Base-by-base conservation (phyloP, 352 stramenopile species). In the Aphanomyces stellatus region DNA sequence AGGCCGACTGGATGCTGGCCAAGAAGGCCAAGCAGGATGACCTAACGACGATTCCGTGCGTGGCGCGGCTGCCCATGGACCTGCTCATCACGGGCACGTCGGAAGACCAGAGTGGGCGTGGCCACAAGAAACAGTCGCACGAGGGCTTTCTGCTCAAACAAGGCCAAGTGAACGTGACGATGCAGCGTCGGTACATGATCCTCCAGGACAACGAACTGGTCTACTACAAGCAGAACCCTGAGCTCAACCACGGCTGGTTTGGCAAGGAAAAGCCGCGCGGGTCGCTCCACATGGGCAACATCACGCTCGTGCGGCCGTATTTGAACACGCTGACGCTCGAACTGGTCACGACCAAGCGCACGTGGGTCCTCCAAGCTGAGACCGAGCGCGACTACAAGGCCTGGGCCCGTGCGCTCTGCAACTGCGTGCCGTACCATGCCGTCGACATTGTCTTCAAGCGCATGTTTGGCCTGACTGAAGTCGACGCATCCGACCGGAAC, bases 201-300 rank as follows among this genome's bases (percentile, higher is more conserved):
- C 72, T 94, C 0, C 88, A 84, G 46, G 81, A 84, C 41, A 78
- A 69, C 2, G 61, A 91, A 4, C 53, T 94, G 42, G 77, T 81
- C 24, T 94, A 94, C 66, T 94, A 91, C 75, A 91, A 90, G 74
- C 90, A 89, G 68, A 92, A 92, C 62, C 85, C 85, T 1, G 83
- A 89, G 53, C 89, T 85, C 60, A 79, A 90, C 40, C 30, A 57
- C 13, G 49, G 49, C 25, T 57, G 49, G 49, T 57, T 57, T n/a
- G 49, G 49, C 11, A 57, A 57, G 25, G 67, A 81, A 43, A 78
- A 82, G 40, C 82, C 87, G 57, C 77, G 85, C 19, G 85, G 85
- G 37, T 77, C 76, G 13, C 49, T 57, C 11, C 49, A 57, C 28
- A 34, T 57, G 49, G 49, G 22, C 49, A 57, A 57, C 49, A 24